Base-by-base conservation (phyloP, 2,329 filamentous ascomycete species). In the Exophiala phaeomuriformis region DNA sequence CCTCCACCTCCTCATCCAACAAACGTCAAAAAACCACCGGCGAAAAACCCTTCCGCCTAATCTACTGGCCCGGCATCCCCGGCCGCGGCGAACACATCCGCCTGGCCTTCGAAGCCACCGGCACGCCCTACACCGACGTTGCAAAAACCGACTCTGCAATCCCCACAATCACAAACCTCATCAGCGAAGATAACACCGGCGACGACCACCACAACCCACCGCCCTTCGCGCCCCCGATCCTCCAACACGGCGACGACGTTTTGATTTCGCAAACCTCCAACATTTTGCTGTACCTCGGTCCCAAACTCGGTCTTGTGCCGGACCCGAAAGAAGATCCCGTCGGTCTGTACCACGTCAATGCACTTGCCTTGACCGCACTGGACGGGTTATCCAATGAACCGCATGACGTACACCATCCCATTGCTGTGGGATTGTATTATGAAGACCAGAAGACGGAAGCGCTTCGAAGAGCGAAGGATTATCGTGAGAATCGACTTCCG, bases 321-420 rank as follows among this genome's bases (percentile, higher is more conserved):
- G 43, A 55, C 43, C 76, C 75, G 0, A 74, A 75, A 2, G 71
- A 73, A 1, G 70, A 71, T 1, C 68, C 67, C 1, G 65, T 65
- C 2, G 79, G 72, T 3, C 67, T 78, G 43, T 83, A 78, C 58
- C 75, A 78, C 51, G 72, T 88, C 57, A 82, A 87, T 53, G 75
- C 74, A 45, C 75, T 90, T 30, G 75, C 77, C 0, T 69, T 90
- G 54, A 90, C 86, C 2, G 83, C 85, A 1, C 69, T 90, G 12
- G 87, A 91, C 63, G 79, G 79, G 0, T 68, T 90, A 44, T 80
- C 79, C 63, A 82, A 84, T 60, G 87, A 90, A 70, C 68, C 81
- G 0, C 87, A 90, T 65, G 85, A 90, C 62, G 82, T 80, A 29
- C 87, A 91, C 66, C 87, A 91, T 64, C 87, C 87, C 1, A 72